Base-by-base conservation (phyloP, 2,329 filamentous ascomycete genomes). In the Incumbomyces lentus region DNA sequence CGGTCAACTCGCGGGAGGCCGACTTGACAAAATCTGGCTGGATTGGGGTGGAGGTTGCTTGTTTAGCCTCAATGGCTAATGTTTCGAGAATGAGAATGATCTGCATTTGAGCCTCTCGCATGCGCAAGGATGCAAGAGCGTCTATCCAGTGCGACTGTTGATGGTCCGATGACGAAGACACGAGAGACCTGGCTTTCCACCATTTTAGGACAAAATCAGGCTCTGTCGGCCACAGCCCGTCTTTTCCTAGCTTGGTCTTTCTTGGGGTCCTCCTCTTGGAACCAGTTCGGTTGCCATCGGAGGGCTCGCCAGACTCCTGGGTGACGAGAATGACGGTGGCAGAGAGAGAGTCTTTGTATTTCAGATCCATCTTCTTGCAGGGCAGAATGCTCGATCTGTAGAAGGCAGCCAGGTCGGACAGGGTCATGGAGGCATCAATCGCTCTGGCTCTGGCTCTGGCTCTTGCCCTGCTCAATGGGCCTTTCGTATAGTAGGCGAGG, bases 101-200 rank as follows among this genome's bases (percentile, higher is more conserved):
- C 52, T 73, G 70, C 39, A 73, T 58, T 49, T 72, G 66, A 1
- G 68, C 71, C 50, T 73, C 70, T 32, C 70, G 64, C 37, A 69
- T 57, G 40, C 70, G 64, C 39, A 73, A 56, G 40, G 71, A 68
- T 10, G 63, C 63, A 10, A 71, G 53, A 38, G 65, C 59, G 40
- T 62, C 64, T 47, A 65, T 69, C 5, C 63, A 57, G 40, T 67
- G 66, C 36, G 56, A 55, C 46, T 62, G 62, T 17, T 40, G 38
- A 7, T 53, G 50, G 8, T 49, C 43, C 22, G 14, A 10, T 8
- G 13, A 36, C 3, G 37, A 30, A 10, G 31, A 39, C 11, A 36
- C 14, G 12, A 52, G 22, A 54, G 95, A 87, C 62, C 84, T 85
- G 54, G 89, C 86, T 33, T 62, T 64, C 70, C 70, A 73, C 69